Base-by-base conservation (phyloP, 495 filamentous ascomycete genomes). In the Xylaria scruposa region DNA sequence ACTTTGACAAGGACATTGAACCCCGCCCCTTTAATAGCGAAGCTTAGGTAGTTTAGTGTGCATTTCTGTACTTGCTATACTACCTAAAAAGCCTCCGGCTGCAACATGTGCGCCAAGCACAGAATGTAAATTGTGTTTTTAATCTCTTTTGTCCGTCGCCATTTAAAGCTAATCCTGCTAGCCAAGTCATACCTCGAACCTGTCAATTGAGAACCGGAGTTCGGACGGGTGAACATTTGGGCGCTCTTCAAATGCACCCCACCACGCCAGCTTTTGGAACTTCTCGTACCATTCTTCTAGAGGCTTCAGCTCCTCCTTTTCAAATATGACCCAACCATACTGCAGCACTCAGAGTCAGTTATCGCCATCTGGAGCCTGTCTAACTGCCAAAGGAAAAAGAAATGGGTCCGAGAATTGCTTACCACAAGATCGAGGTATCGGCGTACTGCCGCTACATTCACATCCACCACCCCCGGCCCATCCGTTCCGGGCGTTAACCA, bases 241-340 rank as follows among this genome's bases (percentile, higher is more conserved):
- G 12, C 61, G n/a, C 21, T 47, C 40, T 31, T 64, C 61, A 46
- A 64, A 24, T 36, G 40, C 21, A 13, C 19, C 17, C 61, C 61
- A 64, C 61, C 61, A 64, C 61, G 40, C 40, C 61, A 64, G 40
- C 61, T 19, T 46, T 40, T 46, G n/a, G 19, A 64, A 64, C 24
- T 40, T 44, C 21, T n/a, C 12, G 40, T 64, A 64, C 38, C 61
- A 64, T 64, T 64, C 61, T 40, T 38, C 61, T 31, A 64, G 40
- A n/a, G 61, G 61, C 9, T 26, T 44, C n/a, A 64, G 24, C 40
- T 64, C 61, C 10, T 46, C 61, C 24, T 26, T 44, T 47, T 64
- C 40, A 24, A 64, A 64, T 1, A 64, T 47, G 31, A 47, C 29
- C 61, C 40, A 44, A 19, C 38, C 61, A 46, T 64, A 64, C 19